phyloP scores from a whole-genome alignment of 768 basidiomycete species.

The Trametes maxima region DNA sequence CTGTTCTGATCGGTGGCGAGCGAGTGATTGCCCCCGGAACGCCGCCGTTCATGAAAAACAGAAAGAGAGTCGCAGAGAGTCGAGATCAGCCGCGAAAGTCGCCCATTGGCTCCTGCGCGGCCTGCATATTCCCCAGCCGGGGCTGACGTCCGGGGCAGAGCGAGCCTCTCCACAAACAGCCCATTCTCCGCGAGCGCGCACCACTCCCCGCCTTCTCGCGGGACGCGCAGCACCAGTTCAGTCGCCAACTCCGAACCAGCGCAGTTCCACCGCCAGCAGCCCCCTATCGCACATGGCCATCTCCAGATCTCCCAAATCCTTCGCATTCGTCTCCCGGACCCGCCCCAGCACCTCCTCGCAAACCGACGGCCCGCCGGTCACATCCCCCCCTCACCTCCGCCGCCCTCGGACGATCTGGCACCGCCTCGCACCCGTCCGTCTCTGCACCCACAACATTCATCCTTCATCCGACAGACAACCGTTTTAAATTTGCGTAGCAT shows the following conservation, averaged over 20 bases:
- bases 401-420: slow-evolving; percentile 1
- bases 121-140: neutral
- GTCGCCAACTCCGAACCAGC: neutral
- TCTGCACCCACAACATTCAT: neutral
- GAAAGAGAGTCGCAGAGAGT: no score
- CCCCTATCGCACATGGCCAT: no score
- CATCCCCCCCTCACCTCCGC: neutral
- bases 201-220: neutral
- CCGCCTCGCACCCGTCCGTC: neutral
- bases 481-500: no score
- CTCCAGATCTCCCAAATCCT: neutral
- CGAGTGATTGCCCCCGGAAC: slow-evolving; percentile 3
- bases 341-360: slow-evolving; percentile 1
- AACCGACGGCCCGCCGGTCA: neutral
- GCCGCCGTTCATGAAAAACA: neutral
- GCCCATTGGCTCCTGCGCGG: neutral
- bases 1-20: slow-evolving; percentile 2
- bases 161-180: slow-evolving; percentile 1
- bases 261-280: no score
- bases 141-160: slow-evolving; percentile 16
- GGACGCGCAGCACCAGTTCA: neutral
- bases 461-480: no score
- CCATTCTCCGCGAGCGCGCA: neutral
- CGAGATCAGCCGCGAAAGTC: neutral
- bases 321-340: slow-evolving; percentile 12